A percentile compares a stretch with the other conserved stretches of the same genome.
Conservation (phyloP, 192 early-diverging fungal genomes). For the Borealophlyctis nickersoniae region DNA sequence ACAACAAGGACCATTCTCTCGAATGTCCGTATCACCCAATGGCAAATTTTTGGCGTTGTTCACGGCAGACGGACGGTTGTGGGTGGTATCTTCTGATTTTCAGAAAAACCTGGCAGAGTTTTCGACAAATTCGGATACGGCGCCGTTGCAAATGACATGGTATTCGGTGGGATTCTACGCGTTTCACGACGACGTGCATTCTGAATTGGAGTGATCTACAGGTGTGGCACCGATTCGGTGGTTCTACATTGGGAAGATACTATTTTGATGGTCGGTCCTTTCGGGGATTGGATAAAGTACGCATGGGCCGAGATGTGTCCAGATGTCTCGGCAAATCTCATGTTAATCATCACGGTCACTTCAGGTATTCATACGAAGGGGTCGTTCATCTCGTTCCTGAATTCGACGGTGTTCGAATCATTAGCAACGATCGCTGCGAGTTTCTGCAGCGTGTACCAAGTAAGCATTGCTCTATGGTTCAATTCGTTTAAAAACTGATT, state of each 20-base stretch:
- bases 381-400: conserved; percentile 82
- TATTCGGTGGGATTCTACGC: no score
- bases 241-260: conserved; percentile 80
- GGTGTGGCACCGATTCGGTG: conserved; percentile 96
- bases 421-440: conserved; percentile 78
- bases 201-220: no score
- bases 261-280: conserved; percentile 88
- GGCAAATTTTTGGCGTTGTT: conserved; percentile 90
- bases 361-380: conserved; percentile 61
- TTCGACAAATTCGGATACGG: conserved; percentile 54
- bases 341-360: conserved; percentile 1
- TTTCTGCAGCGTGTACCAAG: conserved; percentile 85
- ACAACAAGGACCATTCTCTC: conserved; percentile 82
- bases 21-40: conserved; percentile 90
- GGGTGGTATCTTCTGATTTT: conserved; percentile 95
- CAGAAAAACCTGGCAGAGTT: conserved; percentile 88
- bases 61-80: conserved; percentile 71
- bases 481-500: neutral
- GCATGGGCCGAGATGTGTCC: conserved; percentile 1
- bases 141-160: conserved; percentile 79
- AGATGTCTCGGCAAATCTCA: neutral
- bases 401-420: conserved; percentile 87
- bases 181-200: no score
- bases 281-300: conserved; percentile 83
- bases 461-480: conserved; percentile 26